Evolutionary conservation across 257 asterid genomes (phyloP).

Genomic region (Nicotiana paniculata): DNA sequence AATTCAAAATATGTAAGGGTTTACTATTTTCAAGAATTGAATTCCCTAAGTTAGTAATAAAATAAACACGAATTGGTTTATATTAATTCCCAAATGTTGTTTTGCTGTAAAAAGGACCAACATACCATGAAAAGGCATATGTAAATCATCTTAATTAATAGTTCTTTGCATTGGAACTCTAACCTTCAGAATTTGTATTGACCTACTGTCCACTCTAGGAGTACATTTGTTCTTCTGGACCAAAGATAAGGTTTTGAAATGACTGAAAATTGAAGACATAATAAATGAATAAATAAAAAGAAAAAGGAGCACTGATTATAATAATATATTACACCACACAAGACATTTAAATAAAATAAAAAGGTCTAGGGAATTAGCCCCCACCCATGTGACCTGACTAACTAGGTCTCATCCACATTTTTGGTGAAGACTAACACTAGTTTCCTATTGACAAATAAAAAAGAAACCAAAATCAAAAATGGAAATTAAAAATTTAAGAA

Average conservation of each 20-base stretch:
- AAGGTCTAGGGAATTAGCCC: not conserved
- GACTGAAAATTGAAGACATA: not conserved
- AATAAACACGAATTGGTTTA: no score
- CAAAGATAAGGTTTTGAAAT: not conserved
- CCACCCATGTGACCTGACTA: slow-evolving; percentile 14
- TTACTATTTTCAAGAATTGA: no score
- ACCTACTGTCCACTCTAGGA: not conserved
- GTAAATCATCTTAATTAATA: not conserved
- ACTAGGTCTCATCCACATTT: slow-evolving; percentile 4
- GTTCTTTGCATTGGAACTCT: slow-evolving; percentile 9
- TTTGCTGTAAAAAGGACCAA: slow-evolving; percentile 5
- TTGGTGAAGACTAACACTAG: slow-evolving; percentile 2
- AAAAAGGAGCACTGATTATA: not conserved
- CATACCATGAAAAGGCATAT: not conserved
- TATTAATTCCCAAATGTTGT: not conserved
- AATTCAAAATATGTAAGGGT: no score
- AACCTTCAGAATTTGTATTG: not conserved
- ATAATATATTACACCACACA: not conserved
- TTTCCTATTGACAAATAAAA: not conserved
- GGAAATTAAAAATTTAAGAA: not conserved
- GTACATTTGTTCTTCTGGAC: not conserved
- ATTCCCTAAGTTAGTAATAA: no score
- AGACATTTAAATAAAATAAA: not conserved
- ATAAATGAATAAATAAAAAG: not conserved
- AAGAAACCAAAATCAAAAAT: not conserved